Conservation (phyloP, 2,329 filamentous ascomycete species). For the Verticillium longisporum region DNA sequence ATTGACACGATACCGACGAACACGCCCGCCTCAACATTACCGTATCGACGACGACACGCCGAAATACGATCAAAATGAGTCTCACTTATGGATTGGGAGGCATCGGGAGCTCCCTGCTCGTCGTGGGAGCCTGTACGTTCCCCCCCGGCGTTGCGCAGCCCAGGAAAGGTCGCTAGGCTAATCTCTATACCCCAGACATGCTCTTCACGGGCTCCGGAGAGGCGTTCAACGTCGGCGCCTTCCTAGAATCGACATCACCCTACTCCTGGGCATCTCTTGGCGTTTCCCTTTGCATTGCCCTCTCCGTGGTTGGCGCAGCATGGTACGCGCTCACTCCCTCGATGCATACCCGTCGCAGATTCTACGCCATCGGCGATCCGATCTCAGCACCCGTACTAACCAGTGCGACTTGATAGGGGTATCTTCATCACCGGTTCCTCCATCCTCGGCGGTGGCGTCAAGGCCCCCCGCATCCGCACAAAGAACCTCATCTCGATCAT, state of each 20-base stretch:
- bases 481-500: conserved; percentile 99
- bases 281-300: conserved; percentile 88
- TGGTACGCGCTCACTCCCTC: conserved; percentile 54
- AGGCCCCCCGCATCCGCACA: conserved; percentile 92
- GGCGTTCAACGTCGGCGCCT: conserved; percentile 92
- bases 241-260: conserved; percentile 89
- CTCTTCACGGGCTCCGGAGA: conserved; percentile 96
- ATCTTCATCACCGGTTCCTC: conserved; percentile 98
- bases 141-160: background rate
- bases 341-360: background rate
- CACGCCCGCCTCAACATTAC: background rate
- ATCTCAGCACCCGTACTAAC: conserved; percentile 3
- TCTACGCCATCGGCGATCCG: background rate
- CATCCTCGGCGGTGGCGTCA: conserved; percentile 94
- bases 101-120: conserved; percentile 58
- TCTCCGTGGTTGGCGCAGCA: conserved; percentile 94
- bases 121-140: conserved; percentile 75
- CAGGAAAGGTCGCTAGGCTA: conserved; percentile 5
- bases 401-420: conserved; percentile 55
- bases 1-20: background rate
- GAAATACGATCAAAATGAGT: conserved; percentile 51
- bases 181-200: conserved; percentile 63
- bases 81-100: conserved; percentile 64
- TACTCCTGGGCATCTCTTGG: conserved; percentile 89
- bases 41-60: conserved; percentile 12